Evolutionary conservation across 352 stramenopile genomes (phyloP), one percentile per base, ranked within the genome.

Genomic region (Aphanomyces astaci): DNA sequence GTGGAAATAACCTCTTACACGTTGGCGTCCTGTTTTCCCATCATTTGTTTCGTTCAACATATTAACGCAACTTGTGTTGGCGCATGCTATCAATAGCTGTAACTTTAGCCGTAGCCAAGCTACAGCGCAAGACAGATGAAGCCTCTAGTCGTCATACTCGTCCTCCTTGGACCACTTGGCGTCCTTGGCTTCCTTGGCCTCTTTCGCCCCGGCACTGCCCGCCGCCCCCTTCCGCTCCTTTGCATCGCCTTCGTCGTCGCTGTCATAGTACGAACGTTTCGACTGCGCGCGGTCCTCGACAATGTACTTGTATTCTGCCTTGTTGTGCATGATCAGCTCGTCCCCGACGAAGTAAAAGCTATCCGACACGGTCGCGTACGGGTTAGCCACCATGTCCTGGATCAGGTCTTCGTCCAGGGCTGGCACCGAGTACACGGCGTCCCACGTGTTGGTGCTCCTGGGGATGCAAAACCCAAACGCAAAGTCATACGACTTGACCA

Each of bases 381-480:
- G 95, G 73, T 97, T 81, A 30, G 79, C 82, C 63, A 98, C 87
- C 88, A 98, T 98, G 46, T 98, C 86, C 64, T 87, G 82, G 75
- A 98, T 97, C 43, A 98, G 80, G 7, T 96, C 88, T 49, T 98
- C 86, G 68, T 97, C 86, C 15, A 98, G 77, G 15, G 92, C 88
- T 13, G 95, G 95, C 67, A 98, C 81, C 27, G 86, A 80, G 74
- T 98, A 98, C 63, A 98, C 88, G 22, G 91, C 84, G 64, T 98
- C 92, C 94, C 94, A 98, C 32, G 88, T 98, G 79, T 98, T 98
- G 4, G 94, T 93, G 62, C 88, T 97, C 63, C 80, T 89, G 2
- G 94, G 95, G 72, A 98, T 98, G 76, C 93, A 98, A 74, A 98
- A 98, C 22, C 93, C 95, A 70, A 98, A 98, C 56, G 78, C 94